Conservation (phyloP, 2,329 filamentous ascomycete genomes). For the Ilyonectria sp. region DNA sequence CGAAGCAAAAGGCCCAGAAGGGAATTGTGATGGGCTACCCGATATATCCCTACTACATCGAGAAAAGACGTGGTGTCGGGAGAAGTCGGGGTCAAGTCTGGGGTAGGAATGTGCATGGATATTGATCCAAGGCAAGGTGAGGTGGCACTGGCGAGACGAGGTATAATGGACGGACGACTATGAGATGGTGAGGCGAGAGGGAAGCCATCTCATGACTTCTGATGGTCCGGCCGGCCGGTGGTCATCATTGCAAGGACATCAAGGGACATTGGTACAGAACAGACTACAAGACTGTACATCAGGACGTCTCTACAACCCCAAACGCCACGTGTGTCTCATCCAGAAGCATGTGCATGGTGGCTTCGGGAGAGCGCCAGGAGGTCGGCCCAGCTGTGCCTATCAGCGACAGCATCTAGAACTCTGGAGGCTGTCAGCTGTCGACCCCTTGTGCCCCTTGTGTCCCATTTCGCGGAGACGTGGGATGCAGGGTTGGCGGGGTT, state of each 20-base stretch:
- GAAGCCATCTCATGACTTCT: background rate
- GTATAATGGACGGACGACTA: background rate
- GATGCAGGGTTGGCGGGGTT: constrained; percentile 6
- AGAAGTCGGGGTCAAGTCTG: constrained; percentile 16
- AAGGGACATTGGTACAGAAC: background rate
- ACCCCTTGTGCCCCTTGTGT: background rate
- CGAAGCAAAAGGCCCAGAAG: constrained; percentile 1
- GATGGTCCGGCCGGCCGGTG: constrained; percentile 10
- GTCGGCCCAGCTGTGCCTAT: constrained; percentile 13
- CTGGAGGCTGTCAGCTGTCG: background rate
- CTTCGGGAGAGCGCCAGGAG: constrained; percentile 21
- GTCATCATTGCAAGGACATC: constrained; percentile 1
- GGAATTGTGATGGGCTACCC: background rate
- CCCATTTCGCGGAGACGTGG: background rate
- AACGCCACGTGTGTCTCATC: constrained; percentile 7
- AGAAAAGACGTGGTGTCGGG: background rate
- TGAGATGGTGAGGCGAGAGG: background rate
- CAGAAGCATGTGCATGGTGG: constrained; percentile 17
- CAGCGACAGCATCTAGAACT: constrained; percentile 1
- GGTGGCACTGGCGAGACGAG: constrained; percentile 7
- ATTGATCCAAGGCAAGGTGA: constrained; percentile 4
- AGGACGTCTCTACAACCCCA: background rate
- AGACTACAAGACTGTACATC: background rate
- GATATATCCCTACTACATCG: constrained; percentile 1
- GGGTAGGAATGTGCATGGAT: constrained; percentile 2